These are phyloP conservation scores for Streptanthus diversifolius DNA, from an alignment of 345 rosid genomes.

Conservation along the genomic window DNA sequence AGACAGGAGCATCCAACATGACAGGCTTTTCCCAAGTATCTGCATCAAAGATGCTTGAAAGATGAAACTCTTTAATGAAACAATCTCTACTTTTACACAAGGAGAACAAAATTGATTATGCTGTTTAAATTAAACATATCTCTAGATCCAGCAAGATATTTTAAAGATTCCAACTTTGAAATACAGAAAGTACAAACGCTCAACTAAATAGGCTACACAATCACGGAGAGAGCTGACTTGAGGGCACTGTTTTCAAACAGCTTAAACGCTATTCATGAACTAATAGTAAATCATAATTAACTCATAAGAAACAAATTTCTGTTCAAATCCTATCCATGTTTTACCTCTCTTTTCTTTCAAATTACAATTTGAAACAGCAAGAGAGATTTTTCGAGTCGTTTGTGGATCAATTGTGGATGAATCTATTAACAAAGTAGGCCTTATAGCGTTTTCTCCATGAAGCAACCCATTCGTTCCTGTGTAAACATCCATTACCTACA, in stretches of 20 bases:
- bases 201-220: not conserved
- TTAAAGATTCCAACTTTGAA: not conserved
- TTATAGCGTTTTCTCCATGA: constrained; percentile 47
- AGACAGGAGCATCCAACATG: constrained; percentile 98
- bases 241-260: too few species aligned
- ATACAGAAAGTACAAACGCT: not conserved
- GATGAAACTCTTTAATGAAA: constrained; percentile 6
- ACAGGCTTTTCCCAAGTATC: constrained; percentile 59
- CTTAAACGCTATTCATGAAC: too few species aligned
- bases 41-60: constrained; percentile 27
- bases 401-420: constrained; percentile 95
- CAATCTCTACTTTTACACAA: not conserved
- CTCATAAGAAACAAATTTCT: too few species aligned
- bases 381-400: constrained; percentile 68
- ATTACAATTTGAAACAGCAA: constrained; percentile 50
- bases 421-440: constrained; percentile 67
- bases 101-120: not conserved
- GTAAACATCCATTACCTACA: constrained; percentile 83
- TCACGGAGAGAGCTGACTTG: too few species aligned
- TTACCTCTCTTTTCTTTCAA: constrained; percentile 65
- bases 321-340: not conserved
- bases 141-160: not conserved
- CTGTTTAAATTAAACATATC: not conserved
- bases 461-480: constrained; percentile 77
- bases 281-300: too few species aligned